Percentiles rank a stretch among this genome's conserved stretches.
These are phyloP conservation scores for Nitzschia sp. DNA, from an alignment of 108 stramenopile species.

Conservation along the genomic window DNA sequence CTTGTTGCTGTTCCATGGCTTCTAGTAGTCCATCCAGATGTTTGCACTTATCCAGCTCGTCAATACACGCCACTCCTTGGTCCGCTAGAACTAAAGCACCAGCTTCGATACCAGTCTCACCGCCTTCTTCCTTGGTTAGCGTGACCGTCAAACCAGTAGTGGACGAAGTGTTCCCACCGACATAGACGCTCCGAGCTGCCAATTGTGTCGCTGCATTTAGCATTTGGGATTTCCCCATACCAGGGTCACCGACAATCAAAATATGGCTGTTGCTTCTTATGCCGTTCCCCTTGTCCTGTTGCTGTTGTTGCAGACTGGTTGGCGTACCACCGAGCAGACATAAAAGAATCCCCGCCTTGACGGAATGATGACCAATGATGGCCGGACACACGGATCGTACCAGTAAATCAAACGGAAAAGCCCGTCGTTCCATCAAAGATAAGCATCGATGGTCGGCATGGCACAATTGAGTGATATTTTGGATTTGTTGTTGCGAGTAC, in stretches of 20 bases:
- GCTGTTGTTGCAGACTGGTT: slow-evolving; percentile 28
- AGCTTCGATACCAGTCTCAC: slow-evolving; percentile 93
- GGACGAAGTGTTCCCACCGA: slow-evolving; percentile 96
- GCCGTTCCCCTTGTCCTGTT: slow-evolving; percentile 38
- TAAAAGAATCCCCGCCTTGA: slow-evolving; percentile 96
- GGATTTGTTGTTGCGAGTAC: slow-evolving; percentile 70
- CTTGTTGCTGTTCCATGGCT: slow-evolving; percentile 99
- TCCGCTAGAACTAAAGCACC: slow-evolving; percentile 97
- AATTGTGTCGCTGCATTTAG: slow-evolving; percentile 88
- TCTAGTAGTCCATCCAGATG: slow-evolving; percentile 92
- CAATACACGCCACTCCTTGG: slow-evolving; percentile 97
- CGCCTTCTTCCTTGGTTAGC: slow-evolving; percentile 87
- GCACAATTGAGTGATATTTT: slow-evolving; percentile 72
- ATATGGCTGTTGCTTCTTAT: slow-evolving; percentile 81
- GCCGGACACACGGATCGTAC: slow-evolving; percentile 92
- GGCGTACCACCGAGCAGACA: slow-evolving; percentile 95
- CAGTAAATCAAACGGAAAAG: slow-evolving; percentile 91
- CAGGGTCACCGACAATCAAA: slow-evolving; percentile 82
- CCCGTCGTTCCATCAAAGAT: slow-evolving; percentile 66
- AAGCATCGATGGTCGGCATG: slow-evolving; percentile 88
- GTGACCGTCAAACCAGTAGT: slow-evolving; percentile 93
- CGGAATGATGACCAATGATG: slow-evolving; percentile 97
- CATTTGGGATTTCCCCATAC: slow-evolving; percentile 96
- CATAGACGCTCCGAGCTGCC: slow-evolving; percentile 94
- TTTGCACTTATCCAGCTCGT: slow-evolving; percentile 98